phyloP scores from a whole-genome alignment of 148 eudicot genomes.

The Heliamphora exappendiculata region DNA sequence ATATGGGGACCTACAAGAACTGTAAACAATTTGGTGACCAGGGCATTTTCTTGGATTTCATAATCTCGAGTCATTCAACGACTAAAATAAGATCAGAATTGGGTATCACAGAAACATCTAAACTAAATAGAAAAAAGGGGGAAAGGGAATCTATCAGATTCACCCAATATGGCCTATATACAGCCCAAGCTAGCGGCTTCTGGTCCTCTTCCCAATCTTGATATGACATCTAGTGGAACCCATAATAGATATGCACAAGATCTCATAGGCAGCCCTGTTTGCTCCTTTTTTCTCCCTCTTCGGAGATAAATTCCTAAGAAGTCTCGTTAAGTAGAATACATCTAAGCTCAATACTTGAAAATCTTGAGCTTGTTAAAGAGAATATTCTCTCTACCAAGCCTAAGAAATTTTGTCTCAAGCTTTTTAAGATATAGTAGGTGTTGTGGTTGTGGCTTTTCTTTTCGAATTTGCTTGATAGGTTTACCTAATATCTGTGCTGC shows the following conservation, averaged over 20 bases:
- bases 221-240: background rate
- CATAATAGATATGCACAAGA: slow-evolving; percentile 1
- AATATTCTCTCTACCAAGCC: too few species aligned
- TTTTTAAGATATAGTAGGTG: too few species aligned
- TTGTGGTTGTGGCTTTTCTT: too few species aligned
- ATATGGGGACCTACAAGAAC: background rate
- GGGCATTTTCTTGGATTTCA: background rate
- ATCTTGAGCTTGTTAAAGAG: too few species aligned
- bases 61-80: background rate
- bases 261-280: background rate
- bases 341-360: too few species aligned
- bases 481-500: too few species aligned
- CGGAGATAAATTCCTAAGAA: background rate
- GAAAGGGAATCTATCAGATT: background rate
- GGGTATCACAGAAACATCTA: background rate
- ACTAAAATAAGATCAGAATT: background rate
- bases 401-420: too few species aligned
- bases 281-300: background rate
- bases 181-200: background rate
- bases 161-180: background rate
- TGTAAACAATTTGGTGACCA: background rate
- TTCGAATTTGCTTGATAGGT: too few species aligned
- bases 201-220: background rate
- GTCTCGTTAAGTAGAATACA: too few species aligned
- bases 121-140: background rate